Conservation (phyloP, 148 eudicot genomes). For the Arbutus unedo region DNA sequence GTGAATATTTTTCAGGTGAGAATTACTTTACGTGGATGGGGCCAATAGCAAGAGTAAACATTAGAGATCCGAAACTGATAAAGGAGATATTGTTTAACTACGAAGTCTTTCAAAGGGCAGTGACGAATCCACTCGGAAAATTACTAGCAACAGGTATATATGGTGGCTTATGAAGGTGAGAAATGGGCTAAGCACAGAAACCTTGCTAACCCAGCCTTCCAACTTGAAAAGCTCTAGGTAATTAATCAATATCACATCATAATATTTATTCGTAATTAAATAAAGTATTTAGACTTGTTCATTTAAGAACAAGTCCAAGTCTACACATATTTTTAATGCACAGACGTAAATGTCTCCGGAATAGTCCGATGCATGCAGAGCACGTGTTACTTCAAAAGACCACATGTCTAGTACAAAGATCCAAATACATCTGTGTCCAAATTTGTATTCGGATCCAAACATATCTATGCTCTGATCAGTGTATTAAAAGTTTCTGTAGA, state of each 20-base stretch:
- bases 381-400: too few relatives aligned
- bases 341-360: too few relatives aligned
- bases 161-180: slow-evolving; percentile 25
- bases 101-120: slow-evolving; percentile 24
- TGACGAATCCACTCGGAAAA: slow-evolving; percentile 17
- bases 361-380: too few relatives aligned
- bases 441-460: too few relatives aligned
- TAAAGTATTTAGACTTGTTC: too few relatives aligned
- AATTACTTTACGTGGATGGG: slow-evolving; percentile 31
- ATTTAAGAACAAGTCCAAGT: too few relatives aligned
- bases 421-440: too few relatives aligned
- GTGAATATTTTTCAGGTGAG: slow-evolving; percentile 15
- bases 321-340: too few relatives aligned
- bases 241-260: not conserved
- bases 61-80: slow-evolving; percentile 30
- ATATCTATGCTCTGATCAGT: too few relatives aligned
- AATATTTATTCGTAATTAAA: too few relatives aligned
- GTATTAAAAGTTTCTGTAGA: too few relatives aligned
- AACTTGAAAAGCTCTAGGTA: slow-evolving; percentile 33
- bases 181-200: slow-evolving; percentile 37
- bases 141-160: slow-evolving; percentile 15
- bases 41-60: slow-evolving; percentile 20
- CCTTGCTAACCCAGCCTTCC: slow-evolving; percentile 32
- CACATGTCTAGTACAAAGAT: too few relatives aligned
- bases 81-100: slow-evolving; percentile 25